A percentile compares a stretch with the other conserved stretches of the same genome.
Evolutionary conservation across 139 green algal species (phyloP).

Genomic region (Chlorella vulgaris): DNA sequence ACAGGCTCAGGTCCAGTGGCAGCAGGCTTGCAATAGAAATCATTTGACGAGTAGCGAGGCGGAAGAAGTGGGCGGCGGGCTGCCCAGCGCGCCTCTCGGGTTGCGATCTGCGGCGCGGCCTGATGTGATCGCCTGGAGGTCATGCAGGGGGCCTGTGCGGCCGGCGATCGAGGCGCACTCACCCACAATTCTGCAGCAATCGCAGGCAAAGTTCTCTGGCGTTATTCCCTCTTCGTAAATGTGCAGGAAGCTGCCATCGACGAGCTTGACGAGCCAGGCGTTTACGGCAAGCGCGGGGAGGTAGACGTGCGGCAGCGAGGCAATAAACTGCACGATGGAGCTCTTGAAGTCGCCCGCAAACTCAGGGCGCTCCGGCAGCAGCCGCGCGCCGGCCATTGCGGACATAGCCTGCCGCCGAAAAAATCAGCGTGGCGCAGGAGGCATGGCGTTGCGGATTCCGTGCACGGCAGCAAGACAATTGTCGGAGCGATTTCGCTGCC

Average conservation of each 20-base stretch:
- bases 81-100: not conserved
- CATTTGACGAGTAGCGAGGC: not conserved
- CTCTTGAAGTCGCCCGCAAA: not conserved
- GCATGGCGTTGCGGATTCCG: too few relatives aligned
- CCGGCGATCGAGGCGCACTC: conserved; percentile 9
- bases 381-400: not conserved
- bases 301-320: not conserved
- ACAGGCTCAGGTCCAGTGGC: not conserved
- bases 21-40: not conserved
- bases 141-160: not conserved
- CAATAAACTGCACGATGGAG: not conserved
- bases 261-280: conserved; percentile 41
- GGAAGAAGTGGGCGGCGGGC: not conserved
- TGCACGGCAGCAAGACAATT: too few relatives aligned
- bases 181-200: conserved; percentile 90
- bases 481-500: too few relatives aligned
- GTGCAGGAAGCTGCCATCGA: conserved; percentile 30
- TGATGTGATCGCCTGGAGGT: not conserved
- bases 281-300: not conserved
- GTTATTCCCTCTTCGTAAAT: conserved; percentile 49
- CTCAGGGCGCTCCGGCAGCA: not conserved
- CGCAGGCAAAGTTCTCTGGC: conserved; percentile 56
- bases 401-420: too few relatives aligned
- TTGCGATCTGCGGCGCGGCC: conserved; percentile 15
- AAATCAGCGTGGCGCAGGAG: too few relatives aligned